Conservation (phyloP, 2,329 filamentous ascomycete genomes). For the Gyromitra esculenta region DNA sequence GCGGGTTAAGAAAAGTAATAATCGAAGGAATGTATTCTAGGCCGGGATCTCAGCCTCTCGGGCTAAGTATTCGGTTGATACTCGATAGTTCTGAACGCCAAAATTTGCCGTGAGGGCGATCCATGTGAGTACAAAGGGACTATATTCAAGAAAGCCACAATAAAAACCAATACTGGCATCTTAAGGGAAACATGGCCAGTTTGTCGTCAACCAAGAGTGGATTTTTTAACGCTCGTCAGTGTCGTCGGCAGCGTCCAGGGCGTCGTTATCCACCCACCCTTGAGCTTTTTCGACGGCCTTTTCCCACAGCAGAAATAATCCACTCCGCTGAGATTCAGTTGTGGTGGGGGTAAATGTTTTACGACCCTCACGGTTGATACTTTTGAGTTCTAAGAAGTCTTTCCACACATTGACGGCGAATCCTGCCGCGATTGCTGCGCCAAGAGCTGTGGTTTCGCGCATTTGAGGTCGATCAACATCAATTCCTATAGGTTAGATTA, state of each 20-base stretch:
- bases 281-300: constrained; percentile 81
- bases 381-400: constrained; percentile 75
- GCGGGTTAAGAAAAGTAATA: constrained; percentile 20
- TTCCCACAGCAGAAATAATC: constrained; percentile 76
- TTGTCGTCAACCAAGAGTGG: not conserved
- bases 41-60: not conserved
- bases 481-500: constrained; percentile 64
- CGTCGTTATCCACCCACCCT: constrained; percentile 69
- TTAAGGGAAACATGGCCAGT: not conserved
- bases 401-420: constrained; percentile 83
- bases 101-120: not conserved
- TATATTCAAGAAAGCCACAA: constrained; percentile 11
- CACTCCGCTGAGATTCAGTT: constrained; percentile 67
- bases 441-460: constrained; percentile 89
- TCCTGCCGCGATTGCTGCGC: constrained; percentile 88
- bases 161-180: constrained; percentile 10
- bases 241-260: constrained; percentile 40
- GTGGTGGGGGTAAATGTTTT: constrained; percentile 76
- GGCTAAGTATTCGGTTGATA: constrained; percentile 5
- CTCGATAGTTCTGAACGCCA: not conserved
- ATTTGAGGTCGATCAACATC: constrained; percentile 84
- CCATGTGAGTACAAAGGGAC: not conserved
- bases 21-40: constrained; percentile 18
- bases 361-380: constrained; percentile 76
- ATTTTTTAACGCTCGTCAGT: constrained; percentile 37